phyloP scores from a whole-genome alignment of 177 flowering plant genomes.

The Vitis hybrid region DNA sequence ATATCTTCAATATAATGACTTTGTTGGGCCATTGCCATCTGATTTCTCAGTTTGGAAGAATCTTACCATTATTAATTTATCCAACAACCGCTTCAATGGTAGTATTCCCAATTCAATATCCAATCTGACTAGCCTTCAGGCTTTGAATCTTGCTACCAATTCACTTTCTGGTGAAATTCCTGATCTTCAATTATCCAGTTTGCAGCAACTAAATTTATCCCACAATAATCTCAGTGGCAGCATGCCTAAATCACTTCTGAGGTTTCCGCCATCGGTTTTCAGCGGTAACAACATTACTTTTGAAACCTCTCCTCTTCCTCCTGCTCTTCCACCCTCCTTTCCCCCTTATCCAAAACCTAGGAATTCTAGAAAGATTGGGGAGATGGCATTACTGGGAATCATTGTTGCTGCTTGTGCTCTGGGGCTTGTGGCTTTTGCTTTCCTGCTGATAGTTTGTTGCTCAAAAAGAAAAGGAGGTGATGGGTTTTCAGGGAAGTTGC shows the following conservation, averaged over 20 bases:
- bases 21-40: conserved; percentile 68
- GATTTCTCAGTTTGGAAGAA: conserved; percentile 82
- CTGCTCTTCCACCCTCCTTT: conserved; percentile 27
- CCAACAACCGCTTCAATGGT: conserved; percentile 75
- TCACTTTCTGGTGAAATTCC: conserved; percentile 78
- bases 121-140: conserved; percentile 48
- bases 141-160: conserved; percentile 75
- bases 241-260: conserved; percentile 65
- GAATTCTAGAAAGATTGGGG: conserved; percentile 37
- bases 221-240: conserved; percentile 63
- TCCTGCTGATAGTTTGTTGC: conserved; percentile 45
- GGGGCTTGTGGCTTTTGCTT: conserved; percentile 43
- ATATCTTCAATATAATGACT: conserved; percentile 76
- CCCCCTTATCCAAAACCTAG: conserved; percentile 17
- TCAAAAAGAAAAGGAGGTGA: conserved; percentile 38
- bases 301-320: conserved; percentile 17
- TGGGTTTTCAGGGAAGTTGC: conserved; percentile 43
- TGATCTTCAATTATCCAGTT: conserved; percentile 47
- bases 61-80: conserved; percentile 65
- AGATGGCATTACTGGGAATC: conserved; percentile 52
- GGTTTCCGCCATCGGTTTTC: conserved; percentile 65
- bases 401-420: conserved; percentile 46
- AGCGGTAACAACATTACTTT: conserved; percentile 61
- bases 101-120: conserved; percentile 64
- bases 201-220: conserved; percentile 59